Conservation (phyloP, 208 protist genomes). For the Leishmania tropica region DNA sequence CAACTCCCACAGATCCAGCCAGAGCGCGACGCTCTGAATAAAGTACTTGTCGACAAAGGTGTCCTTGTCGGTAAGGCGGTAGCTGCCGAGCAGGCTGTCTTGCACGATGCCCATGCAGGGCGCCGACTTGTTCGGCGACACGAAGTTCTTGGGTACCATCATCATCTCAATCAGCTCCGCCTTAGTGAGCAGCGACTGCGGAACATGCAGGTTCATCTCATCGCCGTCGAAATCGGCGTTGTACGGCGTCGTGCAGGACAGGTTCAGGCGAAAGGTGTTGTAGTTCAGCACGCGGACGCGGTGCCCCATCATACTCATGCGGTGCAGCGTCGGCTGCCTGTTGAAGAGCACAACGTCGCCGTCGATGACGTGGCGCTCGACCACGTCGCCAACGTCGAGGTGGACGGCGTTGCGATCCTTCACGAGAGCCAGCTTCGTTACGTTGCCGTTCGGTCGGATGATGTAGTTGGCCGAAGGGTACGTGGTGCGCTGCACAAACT, state of each 20-base stretch:
- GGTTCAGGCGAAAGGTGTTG: conserved; percentile 99
- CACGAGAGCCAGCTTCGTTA: conserved; percentile 93
- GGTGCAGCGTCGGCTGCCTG: conserved; percentile 99
- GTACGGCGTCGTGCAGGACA: conserved; percentile 99
- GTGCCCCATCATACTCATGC: conserved; percentile 99
- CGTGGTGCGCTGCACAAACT: conserved; percentile 92
- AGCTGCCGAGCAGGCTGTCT: conserved; percentile 96
- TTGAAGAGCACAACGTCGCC: conserved; percentile 99
- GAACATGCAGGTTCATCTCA: conserved; percentile 99
- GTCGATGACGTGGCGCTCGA: conserved; percentile 98
- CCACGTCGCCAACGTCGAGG: conserved; percentile 92
- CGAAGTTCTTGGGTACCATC: conserved; percentile 99
- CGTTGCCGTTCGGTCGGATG: conserved; percentile 81
- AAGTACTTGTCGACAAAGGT: conserved; percentile 97
- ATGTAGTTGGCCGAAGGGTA: conserved; percentile 98
- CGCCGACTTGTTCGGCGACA: conserved; percentile 98
- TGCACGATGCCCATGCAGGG: conserved; percentile 99
- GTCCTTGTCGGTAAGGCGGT: conserved; percentile 96
- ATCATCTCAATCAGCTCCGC: conserved; percentile 98
- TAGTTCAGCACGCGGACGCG: conserved; percentile 97
- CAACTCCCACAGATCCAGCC: conserved; percentile 95
- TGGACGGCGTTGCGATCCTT: conserved; percentile 82
- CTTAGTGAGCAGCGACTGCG: conserved; percentile 97
- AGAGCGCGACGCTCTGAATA: conserved; percentile 98
- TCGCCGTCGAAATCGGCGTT: conserved; percentile 99